Conservation (phyloP, 2,329 filamentous ascomycete species). For the Cladosporium cucumerinum region DNA sequence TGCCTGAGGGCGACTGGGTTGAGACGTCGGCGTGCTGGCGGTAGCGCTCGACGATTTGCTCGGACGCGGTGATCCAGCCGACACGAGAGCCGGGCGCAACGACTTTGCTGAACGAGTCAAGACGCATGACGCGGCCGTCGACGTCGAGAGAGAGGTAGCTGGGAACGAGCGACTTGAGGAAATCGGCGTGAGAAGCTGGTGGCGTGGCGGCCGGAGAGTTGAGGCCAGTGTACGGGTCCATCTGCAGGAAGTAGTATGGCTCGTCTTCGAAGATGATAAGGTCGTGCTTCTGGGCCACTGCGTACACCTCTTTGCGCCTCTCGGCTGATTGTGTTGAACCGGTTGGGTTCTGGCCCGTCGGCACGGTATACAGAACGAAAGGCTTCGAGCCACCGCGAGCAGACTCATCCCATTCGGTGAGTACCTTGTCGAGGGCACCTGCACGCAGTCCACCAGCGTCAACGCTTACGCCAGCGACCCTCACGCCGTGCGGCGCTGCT, state of each 20-base stretch:
- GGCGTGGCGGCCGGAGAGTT: slow-evolving; percentile 51
- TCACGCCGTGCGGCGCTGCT: slow-evolving; percentile 60
- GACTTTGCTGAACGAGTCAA: slow-evolving; percentile 94
- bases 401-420: slow-evolving; percentile 62
- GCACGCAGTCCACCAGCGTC: slow-evolving; percentile 65
- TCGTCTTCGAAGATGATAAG: slow-evolving; percentile 87
- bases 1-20: slow-evolving; percentile 80
- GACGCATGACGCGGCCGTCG: slow-evolving; percentile 80
- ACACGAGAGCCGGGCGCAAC: slow-evolving; percentile 84
- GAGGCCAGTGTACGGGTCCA: slow-evolving; percentile 67
- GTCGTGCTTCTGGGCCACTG: slow-evolving; percentile 77
- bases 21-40: slow-evolving; percentile 77
- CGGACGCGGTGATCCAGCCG: slow-evolving; percentile 86
- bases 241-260: slow-evolving; percentile 91
- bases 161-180: slow-evolving; percentile 69
- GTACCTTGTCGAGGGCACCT: slow-evolving; percentile 58
- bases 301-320: slow-evolving; percentile 70
- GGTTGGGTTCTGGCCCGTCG: slow-evolving; percentile 86
- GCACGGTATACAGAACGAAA: slow-evolving; percentile 66
- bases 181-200: slow-evolving; percentile 64
- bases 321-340: slow-evolving; percentile 72
- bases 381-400: slow-evolving; percentile 60
- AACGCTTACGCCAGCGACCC: slow-evolving; percentile 59
- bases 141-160: slow-evolving; percentile 78
- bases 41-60: slow-evolving; percentile 80